These are phyloP conservation scores for Sclerotinia borealis DNA, from an alignment of 2,329 filamentous ascomycete species.

Conservation along the genomic window DNA sequence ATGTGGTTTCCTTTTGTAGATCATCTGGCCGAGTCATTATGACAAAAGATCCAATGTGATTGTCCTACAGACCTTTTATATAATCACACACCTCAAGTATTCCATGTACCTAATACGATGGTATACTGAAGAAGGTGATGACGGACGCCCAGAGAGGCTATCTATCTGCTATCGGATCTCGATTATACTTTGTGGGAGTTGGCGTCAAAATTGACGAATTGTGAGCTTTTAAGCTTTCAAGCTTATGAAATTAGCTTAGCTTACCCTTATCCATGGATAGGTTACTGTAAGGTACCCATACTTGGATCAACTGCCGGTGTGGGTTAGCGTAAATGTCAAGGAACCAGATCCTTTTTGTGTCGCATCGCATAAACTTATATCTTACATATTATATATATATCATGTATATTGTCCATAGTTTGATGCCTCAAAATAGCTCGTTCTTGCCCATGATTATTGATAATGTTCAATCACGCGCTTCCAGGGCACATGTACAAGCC, in stretches of 20 bases:
- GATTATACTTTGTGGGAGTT: neutral
- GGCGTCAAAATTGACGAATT: neutral
- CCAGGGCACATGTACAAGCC: neutral
- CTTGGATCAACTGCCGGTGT: neutral
- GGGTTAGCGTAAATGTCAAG: neutral
- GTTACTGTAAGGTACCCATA: neutral
- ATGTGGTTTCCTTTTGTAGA: neutral
- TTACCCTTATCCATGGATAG: neutral
- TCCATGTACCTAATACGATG: neutral
- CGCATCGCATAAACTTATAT: too few species aligned
- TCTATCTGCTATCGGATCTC: neutral
- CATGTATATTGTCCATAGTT: neutral
- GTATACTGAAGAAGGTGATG: neutral
- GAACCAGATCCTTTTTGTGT: neutral
- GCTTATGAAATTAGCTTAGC: too few species aligned
- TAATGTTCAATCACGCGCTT: neutral
- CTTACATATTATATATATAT: neutral
- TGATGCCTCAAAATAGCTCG: neutral
- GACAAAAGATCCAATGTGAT: neutral
- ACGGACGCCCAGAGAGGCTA: neutral
- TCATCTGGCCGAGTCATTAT: conserved; percentile 3
- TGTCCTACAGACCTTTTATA: neutral
- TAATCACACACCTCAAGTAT: neutral
- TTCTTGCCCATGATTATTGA: neutral
- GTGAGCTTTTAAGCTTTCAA: neutral